phyloP scores from a whole-genome alignment of 192 early-diverging fungal species.

The Coemansia reversa region DNA sequence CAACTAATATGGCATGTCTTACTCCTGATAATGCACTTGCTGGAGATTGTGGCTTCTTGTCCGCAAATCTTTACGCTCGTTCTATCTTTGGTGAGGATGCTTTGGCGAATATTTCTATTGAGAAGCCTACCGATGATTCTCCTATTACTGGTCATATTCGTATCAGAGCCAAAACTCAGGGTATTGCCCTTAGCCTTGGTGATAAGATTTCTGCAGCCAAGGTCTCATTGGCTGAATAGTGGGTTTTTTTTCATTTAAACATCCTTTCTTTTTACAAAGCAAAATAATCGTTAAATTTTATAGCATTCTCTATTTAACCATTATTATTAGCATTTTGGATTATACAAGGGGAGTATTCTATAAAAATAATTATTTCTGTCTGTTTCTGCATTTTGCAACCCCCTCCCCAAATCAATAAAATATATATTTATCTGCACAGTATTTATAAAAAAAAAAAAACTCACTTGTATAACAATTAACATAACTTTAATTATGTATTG shows the following conservation, averaged over 20 bases:
- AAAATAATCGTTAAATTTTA: too few relatives aligned
- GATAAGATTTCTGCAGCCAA: slow-evolving; percentile 68
- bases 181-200: slow-evolving; percentile 93
- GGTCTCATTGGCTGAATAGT: slow-evolving; percentile 19
- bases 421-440: too few relatives aligned
- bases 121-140: slow-evolving; percentile 67
- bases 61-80: slow-evolving; percentile 95
- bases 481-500: too few relatives aligned
- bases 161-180: slow-evolving; percentile 97
- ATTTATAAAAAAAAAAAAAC: too few relatives aligned
- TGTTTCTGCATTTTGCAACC: too few relatives aligned
- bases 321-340: too few relatives aligned
- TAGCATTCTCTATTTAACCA: too few relatives aligned
- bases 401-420: too few relatives aligned
- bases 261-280: too few relatives aligned
- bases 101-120: slow-evolving; percentile 94
- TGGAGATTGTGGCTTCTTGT: slow-evolving; percentile 96
- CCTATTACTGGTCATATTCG: slow-evolving; percentile 94
- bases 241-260: background rate
- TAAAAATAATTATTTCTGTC: too few relatives aligned
- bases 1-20: slow-evolving; percentile 97
- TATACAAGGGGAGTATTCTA: too few relatives aligned
- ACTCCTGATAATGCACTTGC: slow-evolving; percentile 89
- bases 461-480: too few relatives aligned
- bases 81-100: slow-evolving; percentile 99